A percentile compares a stretch with the other conserved stretches of the same genome.
Evolutionary conservation across 163 green algal species (phyloP).

Genomic region (Volvox carteri): DNA sequence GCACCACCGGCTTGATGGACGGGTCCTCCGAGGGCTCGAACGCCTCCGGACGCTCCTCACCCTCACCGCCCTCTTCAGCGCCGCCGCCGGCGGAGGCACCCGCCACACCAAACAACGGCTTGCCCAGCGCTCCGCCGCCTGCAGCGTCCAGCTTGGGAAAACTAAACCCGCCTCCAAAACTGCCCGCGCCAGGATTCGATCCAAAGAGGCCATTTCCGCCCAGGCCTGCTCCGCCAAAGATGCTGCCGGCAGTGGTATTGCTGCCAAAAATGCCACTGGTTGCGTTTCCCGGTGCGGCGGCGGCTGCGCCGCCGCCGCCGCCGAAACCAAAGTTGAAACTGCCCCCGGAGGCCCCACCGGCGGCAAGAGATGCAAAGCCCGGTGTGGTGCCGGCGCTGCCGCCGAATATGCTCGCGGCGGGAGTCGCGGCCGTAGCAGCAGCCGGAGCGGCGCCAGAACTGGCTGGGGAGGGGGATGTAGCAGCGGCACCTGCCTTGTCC

Average conservation of each 20-base stretch:
- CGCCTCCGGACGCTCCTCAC: slow-evolving; percentile 19
- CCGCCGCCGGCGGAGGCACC: not conserved
- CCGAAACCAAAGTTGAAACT: slow-evolving; percentile 38
- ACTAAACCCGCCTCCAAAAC: slow-evolving; percentile 7
- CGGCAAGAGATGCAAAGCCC: slow-evolving; percentile 40
- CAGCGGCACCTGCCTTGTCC: no score
- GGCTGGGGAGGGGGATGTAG: no score
- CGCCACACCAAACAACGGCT: slow-evolving; percentile 28
- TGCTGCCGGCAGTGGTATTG: not conserved
- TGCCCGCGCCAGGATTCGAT: not conserved
- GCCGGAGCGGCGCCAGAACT: no score
- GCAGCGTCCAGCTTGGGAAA: slow-evolving; percentile 40
- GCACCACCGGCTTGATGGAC: slow-evolving; percentile 53
- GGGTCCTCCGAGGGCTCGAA: slow-evolving; percentile 47
- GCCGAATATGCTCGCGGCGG: slow-evolving; percentile 40
- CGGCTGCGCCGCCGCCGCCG: not conserved
- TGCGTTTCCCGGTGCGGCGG: not conserved
- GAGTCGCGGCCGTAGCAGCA: not conserved
- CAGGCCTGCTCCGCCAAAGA: not conserved
- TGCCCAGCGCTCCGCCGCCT: not conserved
- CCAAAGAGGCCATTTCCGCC: slow-evolving; percentile 33
- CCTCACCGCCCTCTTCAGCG: slow-evolving; percentile 7
- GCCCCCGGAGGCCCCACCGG: not conserved
- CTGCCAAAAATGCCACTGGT: slow-evolving; percentile 1
- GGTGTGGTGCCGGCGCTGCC: slow-evolving; percentile 38